Evolutionary conservation across 2,329 filamentous ascomycete species (phyloP).

Genomic region (Cladorrhinum sp.): DNA sequence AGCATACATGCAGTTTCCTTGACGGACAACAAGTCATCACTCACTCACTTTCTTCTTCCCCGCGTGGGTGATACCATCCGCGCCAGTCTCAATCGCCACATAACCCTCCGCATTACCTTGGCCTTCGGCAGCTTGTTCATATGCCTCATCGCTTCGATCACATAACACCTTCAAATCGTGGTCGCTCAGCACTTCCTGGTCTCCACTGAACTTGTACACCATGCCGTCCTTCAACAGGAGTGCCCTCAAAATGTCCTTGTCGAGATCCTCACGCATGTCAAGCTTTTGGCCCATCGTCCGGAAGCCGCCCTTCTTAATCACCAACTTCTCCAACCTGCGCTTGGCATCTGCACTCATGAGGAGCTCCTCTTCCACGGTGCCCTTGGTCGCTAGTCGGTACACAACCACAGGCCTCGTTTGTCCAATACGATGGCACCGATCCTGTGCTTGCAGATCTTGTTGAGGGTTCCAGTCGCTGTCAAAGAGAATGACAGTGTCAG

Average conservation of each 20-base stretch:
- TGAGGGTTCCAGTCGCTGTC: constrained; percentile 93
- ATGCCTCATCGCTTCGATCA: constrained; percentile 59
- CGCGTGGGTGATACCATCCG: constrained; percentile 44
- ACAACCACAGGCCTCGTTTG: constrained; percentile 90
- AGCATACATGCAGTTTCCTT: background rate
- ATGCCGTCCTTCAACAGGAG: constrained; percentile 70
- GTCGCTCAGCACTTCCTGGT: constrained; percentile 67
- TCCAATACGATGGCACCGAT: constrained; percentile 90
- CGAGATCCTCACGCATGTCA: constrained; percentile 50
- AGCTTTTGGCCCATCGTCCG: constrained; percentile 64
- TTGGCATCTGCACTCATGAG: constrained; percentile 89
- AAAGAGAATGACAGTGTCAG: constrained; percentile 90
- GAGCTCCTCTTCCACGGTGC: constrained; percentile 85
- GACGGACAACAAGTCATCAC: too few species aligned
- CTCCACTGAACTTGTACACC: constrained; percentile 56
- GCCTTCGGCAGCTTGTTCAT: constrained; percentile 72
- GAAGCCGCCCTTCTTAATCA: constrained; percentile 92
- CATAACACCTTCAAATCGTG: constrained; percentile 74
- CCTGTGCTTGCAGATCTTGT: constrained; percentile 93
- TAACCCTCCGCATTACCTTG: constrained; percentile 69
- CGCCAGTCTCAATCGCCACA: constrained; percentile 74
- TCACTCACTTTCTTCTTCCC: constrained; percentile 12
- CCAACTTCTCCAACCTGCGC: constrained; percentile 84
- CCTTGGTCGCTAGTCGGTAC: constrained; percentile 88
- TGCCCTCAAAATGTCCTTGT: constrained; percentile 58